Conservation (phyloP, 2,329 filamentous ascomycete genomes). For the Lecanosticta acicola region DNA sequence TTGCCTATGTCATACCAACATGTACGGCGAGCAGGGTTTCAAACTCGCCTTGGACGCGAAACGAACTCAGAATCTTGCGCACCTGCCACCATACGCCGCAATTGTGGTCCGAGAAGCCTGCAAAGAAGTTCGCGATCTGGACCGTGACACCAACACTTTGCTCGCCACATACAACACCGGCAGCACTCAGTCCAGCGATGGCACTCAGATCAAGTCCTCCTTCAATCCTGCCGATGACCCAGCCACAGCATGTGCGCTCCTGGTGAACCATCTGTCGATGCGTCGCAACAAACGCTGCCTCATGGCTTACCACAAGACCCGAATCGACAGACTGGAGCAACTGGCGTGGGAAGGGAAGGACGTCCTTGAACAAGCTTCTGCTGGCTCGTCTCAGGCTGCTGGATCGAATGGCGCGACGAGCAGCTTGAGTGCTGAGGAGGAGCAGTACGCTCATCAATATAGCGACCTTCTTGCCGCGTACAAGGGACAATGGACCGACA, state of each 20-base stretch:
- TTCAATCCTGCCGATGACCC: conserved; percentile 83
- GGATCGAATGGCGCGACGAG: conserved; percentile 16
- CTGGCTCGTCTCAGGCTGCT: conserved; percentile 29
- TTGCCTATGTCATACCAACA: too few species aligned
- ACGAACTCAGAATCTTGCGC: conserved; percentile 76
- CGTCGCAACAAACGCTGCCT: conserved; percentile 92
- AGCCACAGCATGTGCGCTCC: conserved; percentile 76
- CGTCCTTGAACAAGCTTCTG: conserved; percentile 57
- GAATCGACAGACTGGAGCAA: conserved; percentile 86
- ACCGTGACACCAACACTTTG: conserved; percentile 74
- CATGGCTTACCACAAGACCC: conserved; percentile 85
- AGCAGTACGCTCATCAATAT: conserved; percentile 91
- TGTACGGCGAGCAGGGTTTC: conserved; percentile 85
- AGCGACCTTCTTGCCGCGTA: conserved; percentile 89
- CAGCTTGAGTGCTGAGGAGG: conserved; percentile 80
- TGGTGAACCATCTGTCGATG: conserved; percentile 94
- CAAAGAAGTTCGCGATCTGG: conserved; percentile 86
- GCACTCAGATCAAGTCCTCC: conserved; percentile 52
- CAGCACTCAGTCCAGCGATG: conserved; percentile 25
- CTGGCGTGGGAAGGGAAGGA: conserved; percentile 89
- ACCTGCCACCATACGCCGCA: conserved; percentile 86
- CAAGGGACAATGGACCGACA: conserved; percentile 97
- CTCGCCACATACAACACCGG: conserved; percentile 69
- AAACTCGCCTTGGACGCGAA: conserved; percentile 97
- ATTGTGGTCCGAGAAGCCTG: conserved; percentile 83